Conservation (phyloP, 495 filamentous ascomycete species). For the Pseudoneurospora amorphoporcata region DNA sequence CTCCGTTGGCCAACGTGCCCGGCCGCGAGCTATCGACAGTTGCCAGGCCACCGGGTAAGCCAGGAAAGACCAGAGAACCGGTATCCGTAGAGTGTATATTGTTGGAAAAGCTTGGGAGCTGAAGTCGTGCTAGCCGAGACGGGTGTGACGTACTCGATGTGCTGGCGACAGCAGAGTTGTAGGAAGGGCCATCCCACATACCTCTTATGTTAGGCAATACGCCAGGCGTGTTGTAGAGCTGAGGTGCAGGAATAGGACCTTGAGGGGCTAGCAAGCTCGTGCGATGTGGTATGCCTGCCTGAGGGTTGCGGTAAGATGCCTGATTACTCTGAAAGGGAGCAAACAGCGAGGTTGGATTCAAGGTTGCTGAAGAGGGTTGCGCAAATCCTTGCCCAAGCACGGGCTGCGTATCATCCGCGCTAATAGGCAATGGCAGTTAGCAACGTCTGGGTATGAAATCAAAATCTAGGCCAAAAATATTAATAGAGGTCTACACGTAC, state of each 20-base stretch:
- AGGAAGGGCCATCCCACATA: neutral
- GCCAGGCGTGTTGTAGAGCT: neutral
- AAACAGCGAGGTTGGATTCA: neutral
- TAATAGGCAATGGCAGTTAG: neutral
- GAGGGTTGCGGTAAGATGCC: neutral
- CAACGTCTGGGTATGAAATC: neutral
- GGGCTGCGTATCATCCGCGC: neutral
- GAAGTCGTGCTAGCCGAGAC: neutral
- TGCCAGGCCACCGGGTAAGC: neutral
- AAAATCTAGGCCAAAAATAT: neutral
- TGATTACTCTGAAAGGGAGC: neutral
- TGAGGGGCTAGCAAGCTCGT: neutral
- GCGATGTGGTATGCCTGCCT: neutral
- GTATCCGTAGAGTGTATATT: neutral
- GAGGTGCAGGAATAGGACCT: neutral
- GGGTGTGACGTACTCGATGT: neutral
- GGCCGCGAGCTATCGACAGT: neutral
- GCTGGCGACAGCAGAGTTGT: neutral
- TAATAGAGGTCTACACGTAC: neutral
- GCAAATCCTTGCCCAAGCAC: neutral
- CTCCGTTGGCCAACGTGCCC: neutral
- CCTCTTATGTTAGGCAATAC: neutral
- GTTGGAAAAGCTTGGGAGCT: neutral
- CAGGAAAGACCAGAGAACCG: neutral
- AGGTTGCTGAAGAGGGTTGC: neutral